Conservation (phyloP, 208 protist genomes). For the Leishmania braziliensis region DNA sequence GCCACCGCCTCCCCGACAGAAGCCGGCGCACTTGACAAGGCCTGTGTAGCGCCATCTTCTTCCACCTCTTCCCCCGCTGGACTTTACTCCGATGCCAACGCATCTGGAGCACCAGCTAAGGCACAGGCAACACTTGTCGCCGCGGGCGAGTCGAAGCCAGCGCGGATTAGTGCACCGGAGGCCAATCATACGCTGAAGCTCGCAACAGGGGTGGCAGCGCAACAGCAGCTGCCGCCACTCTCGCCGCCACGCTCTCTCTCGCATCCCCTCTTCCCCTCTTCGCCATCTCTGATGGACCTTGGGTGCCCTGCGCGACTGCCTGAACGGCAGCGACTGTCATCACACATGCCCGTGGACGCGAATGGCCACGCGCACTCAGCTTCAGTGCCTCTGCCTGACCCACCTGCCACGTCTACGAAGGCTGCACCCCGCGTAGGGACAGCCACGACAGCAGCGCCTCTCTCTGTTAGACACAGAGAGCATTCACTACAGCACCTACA, state of each 20-base stretch:
- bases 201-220: neutral
- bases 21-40: neutral
- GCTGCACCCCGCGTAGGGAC: too few species aligned
- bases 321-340: neutral
- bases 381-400: constrained; percentile 21
- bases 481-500: neutral
- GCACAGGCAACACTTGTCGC: neutral
- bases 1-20: neutral
- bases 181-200: neutral
- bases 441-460: constrained; percentile 17
- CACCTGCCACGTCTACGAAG: too few species aligned
- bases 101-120: neutral
- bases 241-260: neutral
- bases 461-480: neutral
- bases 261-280: neutral
- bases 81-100: neutral
- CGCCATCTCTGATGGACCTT: neutral
- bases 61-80: neutral
- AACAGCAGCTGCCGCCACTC: neutral
- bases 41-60: neutral
- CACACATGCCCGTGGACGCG: constrained; percentile 44
- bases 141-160: neutral
- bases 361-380: constrained; percentile 36
- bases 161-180: neutral
- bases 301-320: too few species aligned